Conservation (phyloP, 2,329 filamentous ascomycete genomes). For the Sporothrix protearum region DNA sequence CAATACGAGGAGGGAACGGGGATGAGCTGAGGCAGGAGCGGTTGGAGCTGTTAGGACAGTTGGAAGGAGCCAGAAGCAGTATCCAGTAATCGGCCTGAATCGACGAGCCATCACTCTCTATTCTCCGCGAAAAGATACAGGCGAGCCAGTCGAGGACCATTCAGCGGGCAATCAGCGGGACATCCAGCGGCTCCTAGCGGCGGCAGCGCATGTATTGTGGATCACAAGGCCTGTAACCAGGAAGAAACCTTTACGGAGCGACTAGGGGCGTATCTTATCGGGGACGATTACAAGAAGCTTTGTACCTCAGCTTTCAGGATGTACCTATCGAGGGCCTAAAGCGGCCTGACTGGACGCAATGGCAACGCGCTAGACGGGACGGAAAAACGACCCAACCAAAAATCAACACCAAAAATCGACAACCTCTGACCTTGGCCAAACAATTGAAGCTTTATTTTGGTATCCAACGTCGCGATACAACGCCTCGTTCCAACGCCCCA, state of each 20-base stretch:
- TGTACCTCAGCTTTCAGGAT: no score
- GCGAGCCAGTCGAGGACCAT: not conserved
- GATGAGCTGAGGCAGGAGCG: not conserved
- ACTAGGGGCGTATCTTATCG: not conserved
- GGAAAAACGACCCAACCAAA: conserved; percentile 9
- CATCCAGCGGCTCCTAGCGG: not conserved
- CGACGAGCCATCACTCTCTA: not conserved
- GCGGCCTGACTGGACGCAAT: not conserved
- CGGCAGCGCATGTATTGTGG: not conserved
- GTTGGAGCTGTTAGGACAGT: not conserved
- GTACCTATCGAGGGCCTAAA: not conserved
- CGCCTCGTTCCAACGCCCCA: not conserved
- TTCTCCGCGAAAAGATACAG: not conserved
- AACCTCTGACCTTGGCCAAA: not conserved
- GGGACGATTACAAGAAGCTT: not conserved
- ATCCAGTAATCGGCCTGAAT: not conserved
- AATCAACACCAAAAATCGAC: not conserved
- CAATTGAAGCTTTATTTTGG: conserved; percentile 1
- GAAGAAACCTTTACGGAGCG: not conserved
- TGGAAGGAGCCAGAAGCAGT: not conserved
- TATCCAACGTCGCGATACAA: not conserved
- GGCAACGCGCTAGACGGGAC: conserved; percentile 7
- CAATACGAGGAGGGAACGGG: conserved; percentile 1
- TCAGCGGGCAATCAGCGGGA: not conserved
- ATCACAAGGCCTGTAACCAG: not conserved